Evolutionary conservation across 345 rosid species (phyloP), one percentile per base, ranked within the genome.

Genomic region (Capsella bursapastoris): DNA sequence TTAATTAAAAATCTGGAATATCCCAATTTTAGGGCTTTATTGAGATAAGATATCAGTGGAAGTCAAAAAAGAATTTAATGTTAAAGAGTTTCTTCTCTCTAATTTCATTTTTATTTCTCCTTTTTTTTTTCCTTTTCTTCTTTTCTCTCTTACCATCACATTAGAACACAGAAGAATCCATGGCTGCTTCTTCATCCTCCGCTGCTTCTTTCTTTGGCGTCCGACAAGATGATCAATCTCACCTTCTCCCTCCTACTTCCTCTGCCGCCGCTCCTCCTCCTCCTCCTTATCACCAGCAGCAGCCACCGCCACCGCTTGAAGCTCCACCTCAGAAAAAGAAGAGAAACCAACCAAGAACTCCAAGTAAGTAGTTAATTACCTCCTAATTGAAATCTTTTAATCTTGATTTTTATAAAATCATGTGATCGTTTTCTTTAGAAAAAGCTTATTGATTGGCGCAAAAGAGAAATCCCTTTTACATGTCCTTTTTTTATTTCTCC

Each of bases 311-410:
- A 62, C 68, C 87, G 7, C 83, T 74, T 38, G 73, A 79, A 27
- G 81, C 79, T 49, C 88, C 83, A 57, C 83, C 88, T 6, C 92
- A 68, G 81, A 89, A 85, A 84, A 89, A 84, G 76, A 86, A 72
- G 72, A 80, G 96, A 82, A 89, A 89, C 75, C 96, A 88, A 61
- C 92, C 96, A 58, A 90, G 92, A 82, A 84, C 82, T 64, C 90
- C 96, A 79, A 82, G 96, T 84, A 88, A 83, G 90, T 87, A 83
- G 90, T 87, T 62, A 22, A 37, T 35, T 28, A 43, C 16, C 48
- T 38, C 14, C 62, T 55, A 9, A 82, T 60, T 84, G 15, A 43
- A 66, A 78, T 66, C 72, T 81, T 78, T 38, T 61, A 11, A 27
- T 59, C 51, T 61, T 34, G 28, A 75, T 62, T 38, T 45, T 61